Base-by-base conservation (phyloP, 306 rosid species). In the Prunus armeniaca region DNA sequence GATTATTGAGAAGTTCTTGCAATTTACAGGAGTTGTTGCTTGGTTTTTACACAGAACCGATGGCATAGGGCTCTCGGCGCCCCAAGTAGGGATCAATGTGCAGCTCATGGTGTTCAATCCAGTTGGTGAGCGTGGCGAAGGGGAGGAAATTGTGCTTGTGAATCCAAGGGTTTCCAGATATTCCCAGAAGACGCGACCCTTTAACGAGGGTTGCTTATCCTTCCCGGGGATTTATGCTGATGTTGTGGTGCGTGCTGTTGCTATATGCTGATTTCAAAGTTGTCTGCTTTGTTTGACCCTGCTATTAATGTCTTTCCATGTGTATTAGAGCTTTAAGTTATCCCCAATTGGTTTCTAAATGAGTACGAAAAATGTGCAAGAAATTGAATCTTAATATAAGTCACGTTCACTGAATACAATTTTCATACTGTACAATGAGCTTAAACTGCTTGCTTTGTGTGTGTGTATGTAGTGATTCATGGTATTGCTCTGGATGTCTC, bases 41-140 rank as follows among this genome's bases (percentile, higher is more conserved):
- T 88, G 78, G 82, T 54, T 83, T 87, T 78, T 85, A 76, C 65
- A 38, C 93, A 94, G 97, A 84, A 95, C 98, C 55, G 93, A 95
- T 75, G 98, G 98, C 24, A 90, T 95, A 78, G 98, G 98, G 76
- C 97, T 95, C 72, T 88, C 96, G 3, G 97, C 98, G 43, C 98
- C 98, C 56, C 97, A 95, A 89, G 96, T 95, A 12, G 98, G 98
- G 76, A 72, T 95, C 43, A 92, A 90, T 85, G 89, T 90, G 70
- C 96, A 82, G 85, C 97, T 95, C 41, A 92, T 95, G 98, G 98
- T 92, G 78, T 92, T 95, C 79, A 95, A 89, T 75, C 90, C 96
- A 5, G 91, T 80, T 46, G 98, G 97, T 10, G 97, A 88, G 72
- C 96, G 88, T 18, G 97, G 92, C 28, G 89, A 89, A 79, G 98